Evolutionary conservation across 108 stramenopile species (phyloP).

Genomic region (Nitzschia sp.): DNA sequence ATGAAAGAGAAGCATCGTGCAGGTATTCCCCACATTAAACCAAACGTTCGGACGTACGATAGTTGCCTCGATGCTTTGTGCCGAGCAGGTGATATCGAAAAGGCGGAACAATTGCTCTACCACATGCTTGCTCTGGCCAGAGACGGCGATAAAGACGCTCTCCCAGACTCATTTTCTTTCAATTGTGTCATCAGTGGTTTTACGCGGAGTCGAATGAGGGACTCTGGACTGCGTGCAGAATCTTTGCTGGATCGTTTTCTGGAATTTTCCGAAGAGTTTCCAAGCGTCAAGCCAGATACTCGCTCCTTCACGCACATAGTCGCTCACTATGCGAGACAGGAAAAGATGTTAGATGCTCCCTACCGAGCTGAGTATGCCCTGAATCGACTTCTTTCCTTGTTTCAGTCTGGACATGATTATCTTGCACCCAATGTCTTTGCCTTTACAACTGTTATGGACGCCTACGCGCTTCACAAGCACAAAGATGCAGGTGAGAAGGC

Average conservation of each 20-base stretch:
- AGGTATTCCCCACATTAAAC: conserved; percentile 50
- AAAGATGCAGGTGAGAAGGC: conserved; percentile 60
- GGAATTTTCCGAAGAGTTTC: conserved; percentile 58
- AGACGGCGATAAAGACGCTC: conserved; percentile 52
- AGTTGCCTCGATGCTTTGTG: conserved; percentile 63
- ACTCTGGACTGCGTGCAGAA: conserved; percentile 61
- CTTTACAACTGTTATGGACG: conserved; percentile 68
- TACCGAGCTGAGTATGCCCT: conserved; percentile 48
- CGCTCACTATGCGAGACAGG: conserved; percentile 50
- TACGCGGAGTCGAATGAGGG: conserved; percentile 41
- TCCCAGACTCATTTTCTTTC: conserved; percentile 70
- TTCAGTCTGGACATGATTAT: conserved; percentile 49
- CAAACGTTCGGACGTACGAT: conserved; percentile 70
- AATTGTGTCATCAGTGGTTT: conserved; percentile 69
- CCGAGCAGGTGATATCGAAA: conserved; percentile 41
- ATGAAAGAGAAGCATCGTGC: conserved; percentile 51
- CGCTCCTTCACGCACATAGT: conserved; percentile 72
- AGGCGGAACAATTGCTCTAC: conserved; percentile 59
- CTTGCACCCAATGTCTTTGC: conserved; percentile 51
- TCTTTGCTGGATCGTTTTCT: conserved; percentile 54
- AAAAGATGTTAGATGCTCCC: conserved; percentile 42
- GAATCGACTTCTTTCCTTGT: conserved; percentile 47
- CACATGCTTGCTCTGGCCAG: conserved; percentile 59
- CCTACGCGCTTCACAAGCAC: conserved; percentile 53
- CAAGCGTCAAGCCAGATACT: conserved; percentile 57